phyloP scores from a whole-genome alignment of 371 early-diverging fungal species.

The Enterocytospora artemiae region DNA sequence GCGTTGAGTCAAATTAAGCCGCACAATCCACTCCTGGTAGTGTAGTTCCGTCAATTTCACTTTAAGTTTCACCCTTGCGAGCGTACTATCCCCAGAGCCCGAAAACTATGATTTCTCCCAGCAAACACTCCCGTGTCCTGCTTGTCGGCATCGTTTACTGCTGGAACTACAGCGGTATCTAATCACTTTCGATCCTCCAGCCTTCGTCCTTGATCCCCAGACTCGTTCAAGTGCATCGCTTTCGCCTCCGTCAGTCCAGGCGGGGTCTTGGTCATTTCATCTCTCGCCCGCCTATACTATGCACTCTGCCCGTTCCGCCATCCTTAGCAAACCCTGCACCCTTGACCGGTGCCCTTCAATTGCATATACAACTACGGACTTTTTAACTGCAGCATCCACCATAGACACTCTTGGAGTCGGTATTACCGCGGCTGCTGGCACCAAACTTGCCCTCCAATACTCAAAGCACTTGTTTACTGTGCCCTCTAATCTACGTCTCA shows the following conservation, averaged over 20 bases:
- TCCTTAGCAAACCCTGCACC: background rate
- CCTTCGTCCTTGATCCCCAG: constrained; percentile 67
- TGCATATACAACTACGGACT: constrained; percentile 32
- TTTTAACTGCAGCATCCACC: constrained; percentile 43
- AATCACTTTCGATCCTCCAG: constrained; percentile 66
- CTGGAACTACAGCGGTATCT: constrained; percentile 67
- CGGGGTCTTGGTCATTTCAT: constrained; percentile 60
- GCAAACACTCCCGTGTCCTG: constrained; percentile 57
- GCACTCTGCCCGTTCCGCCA: constrained; percentile 21
- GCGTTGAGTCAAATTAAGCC: constrained; percentile 49
- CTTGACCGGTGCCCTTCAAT: constrained; percentile 11
- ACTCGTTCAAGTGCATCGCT: constrained; percentile 61
- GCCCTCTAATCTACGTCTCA: constrained; percentile 13
- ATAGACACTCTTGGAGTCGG: constrained; percentile 38
- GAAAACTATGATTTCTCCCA: constrained; percentile 33
- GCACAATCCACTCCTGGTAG: constrained; percentile 48
- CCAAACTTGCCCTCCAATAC: constrained; percentile 39
- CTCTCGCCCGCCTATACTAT: constrained; percentile 30
- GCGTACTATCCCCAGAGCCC: constrained; percentile 45
- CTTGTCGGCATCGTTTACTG: constrained; percentile 67
- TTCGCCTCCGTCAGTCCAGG: constrained; percentile 58
- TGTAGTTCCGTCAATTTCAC: constrained; percentile 45
- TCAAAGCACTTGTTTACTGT: background rate
- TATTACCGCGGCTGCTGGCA: constrained; percentile 47
- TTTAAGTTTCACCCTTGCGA: constrained; percentile 45